These are phyloP conservation scores for Cercospora sp. DNA, from an alignment of 2,329 filamentous ascomycete genomes.

Conservation along the genomic window DNA sequence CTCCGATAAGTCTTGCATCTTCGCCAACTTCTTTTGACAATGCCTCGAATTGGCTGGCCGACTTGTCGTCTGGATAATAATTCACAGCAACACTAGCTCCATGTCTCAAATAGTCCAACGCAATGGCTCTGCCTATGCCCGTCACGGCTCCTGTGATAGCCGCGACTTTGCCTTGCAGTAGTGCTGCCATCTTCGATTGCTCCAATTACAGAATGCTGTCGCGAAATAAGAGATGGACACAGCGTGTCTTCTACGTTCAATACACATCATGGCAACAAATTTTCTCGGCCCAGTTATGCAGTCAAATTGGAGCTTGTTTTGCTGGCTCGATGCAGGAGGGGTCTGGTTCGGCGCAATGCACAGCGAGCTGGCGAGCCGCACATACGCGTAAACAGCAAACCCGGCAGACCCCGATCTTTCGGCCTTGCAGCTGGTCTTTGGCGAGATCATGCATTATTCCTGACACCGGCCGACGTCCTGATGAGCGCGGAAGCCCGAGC, in stretches of 20 bases:
- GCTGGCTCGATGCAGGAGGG: constrained; percentile 9
- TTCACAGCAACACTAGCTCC: constrained; percentile 80
- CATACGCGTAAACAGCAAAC: neutral
- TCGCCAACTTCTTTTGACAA: constrained; percentile 48
- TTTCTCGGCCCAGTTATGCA: neutral
- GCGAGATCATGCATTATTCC: neutral
- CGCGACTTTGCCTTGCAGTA: constrained; percentile 74
- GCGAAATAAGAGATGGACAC: neutral
- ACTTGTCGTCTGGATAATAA: constrained; percentile 64
- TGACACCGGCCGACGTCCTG: neutral
- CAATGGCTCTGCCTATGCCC: constrained; percentile 83
- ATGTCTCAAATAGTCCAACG: constrained; percentile 74
- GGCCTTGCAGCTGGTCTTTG: neutral
- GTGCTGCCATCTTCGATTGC: constrained; percentile 19
- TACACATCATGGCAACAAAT: constrained; percentile 17
- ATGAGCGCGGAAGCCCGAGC: constrained; percentile 1
- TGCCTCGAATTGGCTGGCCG: constrained; percentile 48
- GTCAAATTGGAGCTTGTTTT: constrained; percentile 2
- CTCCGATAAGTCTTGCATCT: constrained; percentile 57
- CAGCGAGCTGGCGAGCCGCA: constrained; percentile 17
- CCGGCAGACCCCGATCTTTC: constrained; percentile 4
- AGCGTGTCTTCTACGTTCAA: constrained; percentile 12
- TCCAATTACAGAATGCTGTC: neutral
- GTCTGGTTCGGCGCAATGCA: constrained; percentile 16
- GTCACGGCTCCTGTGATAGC: constrained; percentile 86